These are phyloP conservation scores for Phycomyces nitens DNA, from an alignment of 192 early-diverging fungal genomes.

Conservation along the genomic window DNA sequence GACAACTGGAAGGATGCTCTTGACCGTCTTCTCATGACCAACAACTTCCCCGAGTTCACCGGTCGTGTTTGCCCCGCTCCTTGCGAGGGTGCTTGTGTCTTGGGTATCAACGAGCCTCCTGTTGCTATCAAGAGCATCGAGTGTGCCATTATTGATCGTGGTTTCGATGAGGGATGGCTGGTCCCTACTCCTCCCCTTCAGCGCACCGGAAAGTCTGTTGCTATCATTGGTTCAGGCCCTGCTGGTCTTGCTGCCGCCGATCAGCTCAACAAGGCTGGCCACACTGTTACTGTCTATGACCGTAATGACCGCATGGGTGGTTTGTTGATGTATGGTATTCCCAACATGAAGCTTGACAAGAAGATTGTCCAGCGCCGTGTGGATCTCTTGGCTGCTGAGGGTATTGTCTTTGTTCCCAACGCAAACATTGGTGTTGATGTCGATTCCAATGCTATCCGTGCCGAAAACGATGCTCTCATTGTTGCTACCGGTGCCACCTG, in stretches of 20 bases:
- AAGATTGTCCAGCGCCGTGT: conserved; percentile 88
- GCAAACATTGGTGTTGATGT: conserved; percentile 86
- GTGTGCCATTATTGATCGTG: conserved; percentile 95
- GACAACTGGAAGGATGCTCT: conserved; percentile 96
- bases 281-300: conserved; percentile 93
- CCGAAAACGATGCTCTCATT: conserved; percentile 76
- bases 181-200: conserved; percentile 72
- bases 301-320: conserved; percentile 96
- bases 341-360: conserved; percentile 99
- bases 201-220: conserved; percentile 82
- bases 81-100: conserved; percentile 93
- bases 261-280: conserved; percentile 96
- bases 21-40: conserved; percentile 90
- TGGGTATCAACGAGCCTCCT: conserved; percentile 92
- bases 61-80: conserved; percentile 98
- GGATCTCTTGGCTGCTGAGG: conserved; percentile 93
- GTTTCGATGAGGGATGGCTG: conserved; percentile 97
- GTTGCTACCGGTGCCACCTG: conserved; percentile 95
- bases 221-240: conserved; percentile 94
- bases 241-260: conserved; percentile 95
- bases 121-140: conserved; percentile 98
- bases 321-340: conserved; percentile 97
- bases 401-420: conserved; percentile 84
- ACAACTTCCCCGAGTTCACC: conserved; percentile 99
- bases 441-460: conserved; percentile 62